Base-by-base conservation (phyloP, 352 stramenopile species). In the Blastocystis sp. region DNA sequence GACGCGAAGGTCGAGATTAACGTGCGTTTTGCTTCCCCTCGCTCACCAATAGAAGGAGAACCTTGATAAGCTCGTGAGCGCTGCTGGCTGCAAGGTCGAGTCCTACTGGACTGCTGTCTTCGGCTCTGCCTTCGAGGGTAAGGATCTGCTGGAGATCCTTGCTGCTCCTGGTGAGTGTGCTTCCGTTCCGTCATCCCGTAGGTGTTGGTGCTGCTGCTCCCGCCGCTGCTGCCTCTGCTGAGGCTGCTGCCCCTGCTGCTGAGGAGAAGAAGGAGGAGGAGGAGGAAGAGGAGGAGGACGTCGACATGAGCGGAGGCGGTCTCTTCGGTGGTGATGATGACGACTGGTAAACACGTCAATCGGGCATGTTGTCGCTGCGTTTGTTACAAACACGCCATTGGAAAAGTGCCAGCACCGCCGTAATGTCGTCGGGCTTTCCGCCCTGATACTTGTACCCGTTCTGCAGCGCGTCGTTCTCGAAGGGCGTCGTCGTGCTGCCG, bases 231-330 rank as follows among this genome's bases (percentile, higher is more conserved):
- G 62, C 62, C 40, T 7, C 69, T 21, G 69, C 62, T 76, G 28
- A 34, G 28, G 87, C 52, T 76, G 89, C 19, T 69, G 89, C 79
- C 60, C 90, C n/a, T 84, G 90, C 43, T 82, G 42, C 14, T 3
- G 40, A 65, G 21, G 62, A 71, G 62, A 21, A 52, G 48, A 76
- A 76, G 48, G 24, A 84, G 74, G 62, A 84, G 52, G 62, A 84
- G 59, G 62, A 84, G 52, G 62, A 84, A 59, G 62, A 84, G 52
- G 62, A 84, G 52, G 62, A 84, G 34, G 62, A 84, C 38, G 52
- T 71, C 52, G 65, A 76, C 34, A 57, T 57, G 65, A 76, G 34
- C 34, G 65, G 34, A 17, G 43, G 43, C 21, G 65, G 43, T 57
- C 38, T 76, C 17, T 76, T 69, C 28, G 62, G 62, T 69, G 62